Evolutionary conservation across 2,329 filamentous ascomycete genomes (phyloP), one percentile per base, ranked within the genome.

Genomic region (Lasiodiplodia sp.): DNA sequence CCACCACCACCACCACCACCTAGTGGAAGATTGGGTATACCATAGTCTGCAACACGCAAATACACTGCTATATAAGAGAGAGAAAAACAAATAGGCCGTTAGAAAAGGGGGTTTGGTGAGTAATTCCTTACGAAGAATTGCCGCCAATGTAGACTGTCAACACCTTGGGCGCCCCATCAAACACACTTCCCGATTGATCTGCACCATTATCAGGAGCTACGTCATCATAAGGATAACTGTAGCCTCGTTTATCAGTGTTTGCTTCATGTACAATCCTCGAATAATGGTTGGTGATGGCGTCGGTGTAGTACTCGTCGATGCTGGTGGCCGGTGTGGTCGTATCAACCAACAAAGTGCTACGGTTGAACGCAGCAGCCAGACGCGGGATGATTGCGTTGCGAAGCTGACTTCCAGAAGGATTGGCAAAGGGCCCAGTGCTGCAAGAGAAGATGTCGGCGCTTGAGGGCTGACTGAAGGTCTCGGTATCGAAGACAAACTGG

Each of bases 281-380:
- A 74, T 90, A 91, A 74, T 90, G 88, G 72, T 85, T 85, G 16
- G 83, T 85, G 1, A 73, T 75, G 12, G 69, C 62, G 69, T 81
- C 74, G 53, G 73, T 73, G 69, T 81, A 81, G 65, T 80, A 81
- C 38, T 72, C 68, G 6, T 68, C 67, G 10, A 70, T n/a, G 73
- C 75, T 31, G 75, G 77, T 67, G 77, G 81, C 70, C 66, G 83
- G 77, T 74, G 83, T 75, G 71, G 75, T 74, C 14, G 80, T 78
- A 10, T 78, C 77, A 6, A 79, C 75, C 62, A 92, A 79, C 70
- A 96, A 79, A 12, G 91, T 94, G 40, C 87, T 89, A 25, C 92
- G 86, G 79, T 94, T 93, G 74, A 95, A 87, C 0, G 90, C 91
- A 1, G 92, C 92, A 0, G 90, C 87, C 16, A 96, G 80, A n/a